Percentiles rank a stretch among this genome's conserved stretches.
Evolutionary conservation across 345 rosid genomes (phyloP).

Genomic region (Acer negundo): DNA sequence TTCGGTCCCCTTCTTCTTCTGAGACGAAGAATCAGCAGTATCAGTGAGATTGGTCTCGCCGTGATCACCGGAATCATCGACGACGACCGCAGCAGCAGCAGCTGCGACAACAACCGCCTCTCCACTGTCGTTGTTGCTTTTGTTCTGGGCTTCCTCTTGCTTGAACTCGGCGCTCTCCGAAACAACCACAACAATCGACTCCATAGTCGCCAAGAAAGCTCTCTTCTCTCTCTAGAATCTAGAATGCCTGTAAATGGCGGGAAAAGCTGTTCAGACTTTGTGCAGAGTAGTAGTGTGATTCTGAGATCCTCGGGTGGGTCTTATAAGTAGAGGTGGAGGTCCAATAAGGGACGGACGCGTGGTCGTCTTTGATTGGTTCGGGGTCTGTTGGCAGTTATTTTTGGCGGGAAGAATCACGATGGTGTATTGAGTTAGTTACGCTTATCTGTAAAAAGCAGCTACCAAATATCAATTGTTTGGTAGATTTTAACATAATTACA

Average conservation of each 20-base stretch:
- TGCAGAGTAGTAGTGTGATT: neutral
- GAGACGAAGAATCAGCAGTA: neutral
- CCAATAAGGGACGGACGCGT: neutral
- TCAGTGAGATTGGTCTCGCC: slow-evolving; percentile 12
- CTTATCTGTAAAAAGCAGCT: neutral
- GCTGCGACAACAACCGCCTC: neutral
- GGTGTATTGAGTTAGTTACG: neutral
- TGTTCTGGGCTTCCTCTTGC: slow-evolving; percentile 15
- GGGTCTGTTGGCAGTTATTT: neutral
- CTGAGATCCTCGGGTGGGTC: neutral
- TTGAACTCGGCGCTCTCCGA: slow-evolving; percentile 6
- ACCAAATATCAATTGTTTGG: neutral
- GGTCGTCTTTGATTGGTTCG: neutral
- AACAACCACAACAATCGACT: slow-evolving; percentile 9
- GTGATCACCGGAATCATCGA: neutral
- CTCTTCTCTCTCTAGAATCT: neutral
- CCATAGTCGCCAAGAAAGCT: slow-evolving; percentile 23
- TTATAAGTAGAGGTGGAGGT: neutral
- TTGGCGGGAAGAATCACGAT: neutral
- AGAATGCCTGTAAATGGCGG: slow-evolving; percentile 13
- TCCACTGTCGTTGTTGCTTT: neutral
- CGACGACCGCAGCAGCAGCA: neutral
- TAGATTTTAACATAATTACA: neutral
- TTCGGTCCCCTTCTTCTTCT: slow-evolving; percentile 5
- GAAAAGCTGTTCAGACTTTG: neutral